These are phyloP conservation scores for Salix brachista DNA, from an alignment of 345 rosid species.

Conservation along the genomic window DNA sequence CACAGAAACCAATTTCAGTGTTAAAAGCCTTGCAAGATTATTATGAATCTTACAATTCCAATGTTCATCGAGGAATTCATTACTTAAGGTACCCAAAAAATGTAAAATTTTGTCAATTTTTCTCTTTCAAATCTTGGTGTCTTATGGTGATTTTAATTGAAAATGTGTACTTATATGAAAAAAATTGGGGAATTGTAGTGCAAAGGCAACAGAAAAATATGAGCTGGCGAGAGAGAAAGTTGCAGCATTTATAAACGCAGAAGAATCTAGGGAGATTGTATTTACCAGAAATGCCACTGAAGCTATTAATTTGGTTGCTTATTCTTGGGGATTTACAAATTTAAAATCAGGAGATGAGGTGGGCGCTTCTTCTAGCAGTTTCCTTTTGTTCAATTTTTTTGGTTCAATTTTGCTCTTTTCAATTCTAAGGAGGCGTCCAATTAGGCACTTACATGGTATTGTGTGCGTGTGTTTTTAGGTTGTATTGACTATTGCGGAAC, in stretches of 20 bases:
- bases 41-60: constrained; percentile 73
- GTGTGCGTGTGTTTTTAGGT: constrained; percentile 44
- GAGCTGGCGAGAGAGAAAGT: constrained; percentile 90
- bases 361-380: neutral
- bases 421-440: neutral
- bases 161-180: too few relatives aligned
- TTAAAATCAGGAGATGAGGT: constrained; percentile 84
- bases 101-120: neutral
- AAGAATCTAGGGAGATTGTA: constrained; percentile 63
- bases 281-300: constrained; percentile 96
- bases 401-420: neutral
- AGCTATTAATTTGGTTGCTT: constrained; percentile 88
- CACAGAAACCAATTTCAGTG: constrained; percentile 78
- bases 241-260: constrained; percentile 74
- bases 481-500: constrained; percentile 73
- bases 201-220: constrained; percentile 85
- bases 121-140: neutral
- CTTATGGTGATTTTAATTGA: neutral
- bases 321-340: constrained; percentile 76
- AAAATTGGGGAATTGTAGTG: constrained; percentile 34
- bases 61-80: constrained; percentile 87
- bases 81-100: constrained; percentile 50
- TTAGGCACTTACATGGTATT: neutral
- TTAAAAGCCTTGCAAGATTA: constrained; percentile 68
- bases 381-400: neutral